Percentiles rank a stretch among this genome's conserved stretches.
These are phyloP conservation scores for Fusarium marasasianum DNA, from an alignment of 2,329 filamentous ascomycete species.

Conservation along the genomic window DNA sequence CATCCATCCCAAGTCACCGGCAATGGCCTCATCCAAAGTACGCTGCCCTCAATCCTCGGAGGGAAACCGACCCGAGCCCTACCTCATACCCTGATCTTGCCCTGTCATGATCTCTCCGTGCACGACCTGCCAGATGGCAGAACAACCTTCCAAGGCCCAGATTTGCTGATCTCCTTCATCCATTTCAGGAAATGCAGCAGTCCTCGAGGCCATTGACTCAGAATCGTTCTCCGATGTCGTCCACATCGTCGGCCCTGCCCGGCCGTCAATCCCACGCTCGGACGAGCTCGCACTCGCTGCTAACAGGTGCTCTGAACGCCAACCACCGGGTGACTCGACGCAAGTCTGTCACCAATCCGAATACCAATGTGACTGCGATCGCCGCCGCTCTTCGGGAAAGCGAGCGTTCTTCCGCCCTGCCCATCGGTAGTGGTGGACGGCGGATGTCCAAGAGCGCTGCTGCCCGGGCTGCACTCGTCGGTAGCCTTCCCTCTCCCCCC, in stretches of 20 bases:
- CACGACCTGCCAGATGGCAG: constrained; percentile 45
- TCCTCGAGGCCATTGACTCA: constrained; percentile 74
- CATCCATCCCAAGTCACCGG: constrained; percentile 49
- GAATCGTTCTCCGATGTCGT: constrained; percentile 68
- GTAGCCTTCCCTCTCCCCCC: constrained; percentile 70
- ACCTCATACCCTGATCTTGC: constrained; percentile 16
- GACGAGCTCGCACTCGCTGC: constrained; percentile 83
- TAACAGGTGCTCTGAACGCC: constrained; percentile 78
- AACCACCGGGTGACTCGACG: constrained; percentile 89
- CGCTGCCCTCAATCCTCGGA: constrained; percentile 40
- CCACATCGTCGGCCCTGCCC: constrained; percentile 67
- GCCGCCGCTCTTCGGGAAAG: constrained; percentile 78
- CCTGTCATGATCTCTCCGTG: constrained; percentile 37
- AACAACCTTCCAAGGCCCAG: constrained; percentile 45
- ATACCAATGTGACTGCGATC: constrained; percentile 77
- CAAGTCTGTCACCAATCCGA: constrained; percentile 88
- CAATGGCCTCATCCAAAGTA: constrained; percentile 73
- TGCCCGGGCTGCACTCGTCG: constrained; percentile 61
- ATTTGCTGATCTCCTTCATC: constrained; percentile 48
- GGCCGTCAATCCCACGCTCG: constrained; percentile 73
- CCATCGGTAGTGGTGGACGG: constrained; percentile 66
- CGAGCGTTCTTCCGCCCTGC: constrained; percentile 64
- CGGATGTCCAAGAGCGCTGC: constrained; percentile 74
- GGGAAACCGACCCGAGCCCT: constrained; percentile 35
- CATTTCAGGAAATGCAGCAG: constrained; percentile 69